Evolutionary conservation across 495 filamentous ascomycete species (phyloP), one percentile per base, ranked within the genome.

Genomic region (Paragyromitra xinjiangensis): DNA sequence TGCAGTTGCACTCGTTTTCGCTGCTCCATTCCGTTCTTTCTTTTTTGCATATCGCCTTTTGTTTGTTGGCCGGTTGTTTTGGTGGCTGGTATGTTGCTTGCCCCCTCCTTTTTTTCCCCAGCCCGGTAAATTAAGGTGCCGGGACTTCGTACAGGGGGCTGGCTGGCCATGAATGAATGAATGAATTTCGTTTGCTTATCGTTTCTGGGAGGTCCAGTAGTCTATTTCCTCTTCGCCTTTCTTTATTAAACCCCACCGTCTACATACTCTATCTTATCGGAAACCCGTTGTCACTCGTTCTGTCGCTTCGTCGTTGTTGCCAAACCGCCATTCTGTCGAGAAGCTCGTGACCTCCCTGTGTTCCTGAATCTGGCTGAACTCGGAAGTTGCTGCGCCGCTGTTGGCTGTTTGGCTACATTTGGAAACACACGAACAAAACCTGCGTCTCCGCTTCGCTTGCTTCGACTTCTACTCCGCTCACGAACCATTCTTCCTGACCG

Each of bases 21-120:
- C 68, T 73, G 67, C 63, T 37, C 53, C 74, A 78, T 79, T 79
- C 61, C 51, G 29, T 61, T 71, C 48, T 24, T 37, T 66, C 48
- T 56, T 70, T 29, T 40, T 75, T 70, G 44, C 64, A 63, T 22
- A 67, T 59, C 12, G 5, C 8, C 7, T 59, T 59, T 59, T 39
- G 61, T 22, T 74, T 42, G 37, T 64, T 56, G 58, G 29, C 3
- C 53, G 26, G 56, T 16, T 66, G 19, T 42, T 68, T 56, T 19
- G 24, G 63, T 70, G 76, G 50, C n/a, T 78, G 61, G 75, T 78
- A 78, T 50, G 68, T 78, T 64, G 53, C 58, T 79, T 64, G 42
- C 44, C 71, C 62, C 65, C 72, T 63, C 19, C 48, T 42, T 37
- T 58, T 42, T 42, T 40, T 9, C 40, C 50, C 63, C 75, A 44